Conservation (phyloP, 768 basidiomycete genomes). For the Leucocoprinus leucothites region DNA sequence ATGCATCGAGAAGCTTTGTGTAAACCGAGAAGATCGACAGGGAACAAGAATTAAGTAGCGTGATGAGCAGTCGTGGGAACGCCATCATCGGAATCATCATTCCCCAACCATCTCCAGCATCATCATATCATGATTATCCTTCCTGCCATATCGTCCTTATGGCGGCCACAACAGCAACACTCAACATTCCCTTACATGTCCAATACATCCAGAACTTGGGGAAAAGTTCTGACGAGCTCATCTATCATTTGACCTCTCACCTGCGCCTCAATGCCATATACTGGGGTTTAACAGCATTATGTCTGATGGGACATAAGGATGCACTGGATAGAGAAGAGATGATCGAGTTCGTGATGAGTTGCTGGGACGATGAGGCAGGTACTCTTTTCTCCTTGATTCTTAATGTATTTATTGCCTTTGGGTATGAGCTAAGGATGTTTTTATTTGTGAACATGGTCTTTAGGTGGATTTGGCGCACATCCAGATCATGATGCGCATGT, state of each 20-base stretch:
- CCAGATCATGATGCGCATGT: constrained; percentile 93
- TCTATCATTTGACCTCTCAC: constrained; percentile 90
- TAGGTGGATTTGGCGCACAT: constrained; percentile 91
- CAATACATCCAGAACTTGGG: constrained; percentile 75
- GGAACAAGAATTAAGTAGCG: too few species aligned
- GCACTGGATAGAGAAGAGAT: constrained; percentile 82
- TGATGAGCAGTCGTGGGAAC: too few species aligned
- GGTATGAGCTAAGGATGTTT: too few species aligned
- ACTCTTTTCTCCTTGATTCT: constrained; percentile 13
- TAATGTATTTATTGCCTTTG: too few species aligned
- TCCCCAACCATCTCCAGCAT: too few species aligned
- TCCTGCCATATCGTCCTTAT: too few species aligned
- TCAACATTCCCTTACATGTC: constrained; percentile 55
- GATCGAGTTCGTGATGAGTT: constrained; percentile 87
- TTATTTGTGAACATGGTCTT: neutral
- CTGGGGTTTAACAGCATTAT: constrained; percentile 92
- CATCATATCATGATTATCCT: too few species aligned
- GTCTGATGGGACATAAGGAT: constrained; percentile 72
- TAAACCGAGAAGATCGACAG: too few species aligned
- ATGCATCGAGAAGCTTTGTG: too few species aligned
- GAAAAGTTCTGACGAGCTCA: constrained; percentile 80
- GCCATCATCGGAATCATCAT: too few species aligned
- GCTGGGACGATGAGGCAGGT: constrained; percentile 93
- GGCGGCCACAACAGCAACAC: neutral
- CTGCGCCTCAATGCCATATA: constrained; percentile 94